Percentiles rank a stretch among this genome's conserved stretches.
Evolutionary conservation across 2,329 filamentous ascomycete genomes (phyloP).

Genomic region (Monosporascus sp.): DNA sequence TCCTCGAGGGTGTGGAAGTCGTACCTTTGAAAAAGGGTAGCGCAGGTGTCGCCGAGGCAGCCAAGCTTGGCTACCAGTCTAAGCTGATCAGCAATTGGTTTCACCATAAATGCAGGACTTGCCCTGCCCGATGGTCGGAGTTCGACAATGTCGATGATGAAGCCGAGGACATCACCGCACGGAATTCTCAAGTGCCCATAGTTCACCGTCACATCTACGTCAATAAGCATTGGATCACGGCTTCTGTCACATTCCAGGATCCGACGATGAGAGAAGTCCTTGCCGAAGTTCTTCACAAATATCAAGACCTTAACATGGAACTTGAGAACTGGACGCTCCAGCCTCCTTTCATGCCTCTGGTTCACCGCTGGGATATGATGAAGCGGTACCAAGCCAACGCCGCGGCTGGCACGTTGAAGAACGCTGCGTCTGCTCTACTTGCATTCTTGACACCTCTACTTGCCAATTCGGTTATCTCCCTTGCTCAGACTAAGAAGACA

Average conservation of each 20-base stretch:
- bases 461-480: slow-evolving; percentile 17
- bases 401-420: slow-evolving; percentile 2
- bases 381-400: slow-evolving; percentile 8
- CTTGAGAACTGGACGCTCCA: slow-evolving; percentile 27
- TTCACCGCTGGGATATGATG: slow-evolving; percentile 29
- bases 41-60: slow-evolving; percentile 4
- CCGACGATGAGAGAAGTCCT: slow-evolving; percentile 24
- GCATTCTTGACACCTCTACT: slow-evolving; percentile 27
- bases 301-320: slow-evolving; percentile 29
- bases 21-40: slow-evolving; percentile 2
- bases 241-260: slow-evolving; percentile 27
- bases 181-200: slow-evolving; percentile 21
- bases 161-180: slow-evolving; percentile 13
- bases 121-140: slow-evolving; percentile 24
- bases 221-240: slow-evolving; percentile 26
- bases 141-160: slow-evolving; percentile 24
- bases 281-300: slow-evolving; percentile 22
- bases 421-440: slow-evolving; percentile 16
- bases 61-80: slow-evolving; percentile 4
- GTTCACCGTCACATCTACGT: slow-evolving; percentile 24
- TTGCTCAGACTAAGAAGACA: slow-evolving; percentile 20
- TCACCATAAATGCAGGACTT: slow-evolving; percentile 19
- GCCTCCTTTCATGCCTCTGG: slow-evolving; percentile 27
- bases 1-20: slow-evolving; percentile 7
- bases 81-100: slow-evolving; percentile 15